Conservation (phyloP, 352 stramenopile genomes). For the Globisporangium splendens region DNA sequence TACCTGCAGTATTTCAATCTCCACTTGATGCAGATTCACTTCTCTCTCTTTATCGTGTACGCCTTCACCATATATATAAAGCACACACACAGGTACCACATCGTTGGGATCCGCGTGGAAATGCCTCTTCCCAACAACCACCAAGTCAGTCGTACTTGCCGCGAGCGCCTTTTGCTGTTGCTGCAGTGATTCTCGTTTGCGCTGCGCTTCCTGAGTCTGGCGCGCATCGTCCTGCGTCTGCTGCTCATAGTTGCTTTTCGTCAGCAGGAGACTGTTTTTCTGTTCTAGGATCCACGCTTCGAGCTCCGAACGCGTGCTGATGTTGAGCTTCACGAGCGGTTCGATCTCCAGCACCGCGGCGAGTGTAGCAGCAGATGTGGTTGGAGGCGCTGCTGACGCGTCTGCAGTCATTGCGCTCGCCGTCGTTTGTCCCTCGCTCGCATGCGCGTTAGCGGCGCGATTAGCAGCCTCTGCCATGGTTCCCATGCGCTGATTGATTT, state of each 20-base stretch:
- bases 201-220: constrained; percentile 35
- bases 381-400: not conserved
- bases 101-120: too few species aligned
- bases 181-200: constrained; percentile 39
- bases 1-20: constrained; percentile 68
- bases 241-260: constrained; percentile 42
- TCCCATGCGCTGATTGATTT: too few species aligned
- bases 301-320: constrained; percentile 39
- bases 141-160: constrained; percentile 13
- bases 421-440: not conserved
- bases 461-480: too few species aligned
- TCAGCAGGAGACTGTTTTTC: constrained; percentile 32
- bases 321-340: constrained; percentile 35
- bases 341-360: constrained; percentile 31
- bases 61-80: not conserved
- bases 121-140: too few species aligned
- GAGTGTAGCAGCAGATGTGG: not conserved
- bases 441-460: too few species aligned
- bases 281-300: constrained; percentile 43
- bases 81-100: not conserved
- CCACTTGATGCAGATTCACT: constrained; percentile 49
- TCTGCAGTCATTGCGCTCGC: not conserved
- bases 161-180: constrained; percentile 35
- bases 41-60: constrained; percentile 46
- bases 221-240: constrained; percentile 37